Evolutionary conservation across 805 yeast genomes (phyloP).

Genomic region (Metschnikowia lachancei): DNA sequence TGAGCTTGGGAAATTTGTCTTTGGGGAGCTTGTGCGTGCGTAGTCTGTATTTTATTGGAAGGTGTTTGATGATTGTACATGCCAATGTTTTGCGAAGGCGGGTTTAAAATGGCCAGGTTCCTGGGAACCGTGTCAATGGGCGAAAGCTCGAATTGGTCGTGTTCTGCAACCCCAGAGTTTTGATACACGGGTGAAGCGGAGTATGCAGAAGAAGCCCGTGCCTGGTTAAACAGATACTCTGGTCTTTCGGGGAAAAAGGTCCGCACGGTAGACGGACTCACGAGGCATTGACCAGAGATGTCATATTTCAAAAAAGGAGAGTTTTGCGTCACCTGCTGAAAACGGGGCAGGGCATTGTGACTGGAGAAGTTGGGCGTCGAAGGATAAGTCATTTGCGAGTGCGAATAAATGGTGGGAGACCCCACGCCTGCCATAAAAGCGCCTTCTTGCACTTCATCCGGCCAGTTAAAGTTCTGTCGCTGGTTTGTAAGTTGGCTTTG

Average conservation of each 20-base stretch:
- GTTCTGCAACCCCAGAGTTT: background rate
- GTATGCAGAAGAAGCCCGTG: background rate
- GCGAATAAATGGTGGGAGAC: background rate
- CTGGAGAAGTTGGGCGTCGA: slow-evolving; percentile 5
- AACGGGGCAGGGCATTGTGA: slow-evolving; percentile 7
- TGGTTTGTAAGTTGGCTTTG: background rate
- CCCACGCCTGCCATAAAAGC: background rate
- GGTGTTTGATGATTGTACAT: no score
- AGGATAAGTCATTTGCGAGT: slow-evolving; percentile 2
- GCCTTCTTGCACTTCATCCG: background rate
- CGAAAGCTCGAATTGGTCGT: background rate
- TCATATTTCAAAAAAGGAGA: background rate
- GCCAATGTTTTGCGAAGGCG: background rate
- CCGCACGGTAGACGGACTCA: background rate
- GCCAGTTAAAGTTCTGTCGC: background rate
- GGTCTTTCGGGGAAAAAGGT: background rate
- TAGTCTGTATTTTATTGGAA: no score
- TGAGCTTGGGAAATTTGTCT: no score
- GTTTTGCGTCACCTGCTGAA: background rate
- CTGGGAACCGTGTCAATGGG: background rate
- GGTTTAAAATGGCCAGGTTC: background rate
- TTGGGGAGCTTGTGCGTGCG: no score
- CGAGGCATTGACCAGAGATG: background rate
- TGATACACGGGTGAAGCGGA: background rate
- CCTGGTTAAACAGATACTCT: background rate